A percentile compares a stretch with the other conserved stretches of the same genome.
phyloP scores from a whole-genome alignment of 2,329 filamentous ascomycete genomes.

The Aspergillus fructus region DNA sequence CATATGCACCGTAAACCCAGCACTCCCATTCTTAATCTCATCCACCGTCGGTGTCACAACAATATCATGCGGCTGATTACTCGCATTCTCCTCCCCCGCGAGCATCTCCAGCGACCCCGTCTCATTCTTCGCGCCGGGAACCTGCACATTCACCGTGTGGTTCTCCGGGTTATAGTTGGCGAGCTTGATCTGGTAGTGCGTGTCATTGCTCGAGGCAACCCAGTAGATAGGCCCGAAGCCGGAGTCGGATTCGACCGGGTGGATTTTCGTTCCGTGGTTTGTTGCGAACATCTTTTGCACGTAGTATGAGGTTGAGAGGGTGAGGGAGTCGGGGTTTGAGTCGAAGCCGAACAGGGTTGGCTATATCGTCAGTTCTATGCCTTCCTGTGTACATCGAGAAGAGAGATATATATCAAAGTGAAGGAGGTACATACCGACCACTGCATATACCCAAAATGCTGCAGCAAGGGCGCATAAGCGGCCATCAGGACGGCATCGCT shows the following conservation, averaged over 20 bases:
- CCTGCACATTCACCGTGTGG: slow-evolving; percentile 26
- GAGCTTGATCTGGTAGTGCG: slow-evolving; percentile 29
- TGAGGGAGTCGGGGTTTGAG: slow-evolving; percentile 27
- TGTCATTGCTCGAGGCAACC: slow-evolving; percentile 27
- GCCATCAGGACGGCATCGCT: slow-evolving; percentile 38
- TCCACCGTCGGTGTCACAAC: slow-evolving; percentile 16
- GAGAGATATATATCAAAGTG: background rate
- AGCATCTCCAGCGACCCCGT: slow-evolving; percentile 26
- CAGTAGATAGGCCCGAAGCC: slow-evolving; percentile 36
- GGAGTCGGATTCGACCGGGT: slow-evolving; percentile 27
- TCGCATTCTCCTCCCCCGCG: slow-evolving; percentile 19
- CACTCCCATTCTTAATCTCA: slow-evolving; percentile 12
- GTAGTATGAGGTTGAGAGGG: slow-evolving; percentile 35
- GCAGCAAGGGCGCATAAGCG: slow-evolving; percentile 37
- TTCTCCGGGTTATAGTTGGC: slow-evolving; percentile 29
- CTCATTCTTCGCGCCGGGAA: slow-evolving; percentile 20
- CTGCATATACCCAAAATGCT: slow-evolving; percentile 34
- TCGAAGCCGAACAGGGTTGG: slow-evolving; percentile 36
- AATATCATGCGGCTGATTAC: slow-evolving; percentile 21
- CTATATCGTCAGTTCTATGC: slow-evolving; percentile 8
- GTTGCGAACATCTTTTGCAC: slow-evolving; percentile 37
- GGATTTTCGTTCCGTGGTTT: slow-evolving; percentile 30
- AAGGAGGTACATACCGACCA: slow-evolving; percentile 32
- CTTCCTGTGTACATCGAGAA: too few species aligned
- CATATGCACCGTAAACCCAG: slow-evolving; percentile 24